phyloP scores from a whole-genome alignment of 1,284 basidiomycete genomes.

The Cutaneotrichosporon arboriforme region DNA sequence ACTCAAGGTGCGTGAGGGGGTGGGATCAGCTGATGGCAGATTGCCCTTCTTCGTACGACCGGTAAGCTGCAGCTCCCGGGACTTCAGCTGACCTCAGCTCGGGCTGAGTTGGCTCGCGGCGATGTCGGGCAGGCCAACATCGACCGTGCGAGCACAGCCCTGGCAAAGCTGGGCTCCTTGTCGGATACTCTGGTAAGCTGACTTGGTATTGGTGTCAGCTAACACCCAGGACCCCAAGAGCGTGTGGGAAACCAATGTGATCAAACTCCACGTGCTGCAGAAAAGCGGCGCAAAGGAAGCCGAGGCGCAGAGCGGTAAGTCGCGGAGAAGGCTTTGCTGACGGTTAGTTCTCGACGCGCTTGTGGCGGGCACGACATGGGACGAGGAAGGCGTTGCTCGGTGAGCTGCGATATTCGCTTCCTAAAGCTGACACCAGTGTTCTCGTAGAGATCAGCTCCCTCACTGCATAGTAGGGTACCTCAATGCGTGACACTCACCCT shows the following conservation, averaged over 20 bases:
- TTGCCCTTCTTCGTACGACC: constrained; percentile 1
- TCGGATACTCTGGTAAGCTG: constrained; percentile 3
- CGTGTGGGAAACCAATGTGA: constrained; percentile 6
- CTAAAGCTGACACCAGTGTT: background rate
- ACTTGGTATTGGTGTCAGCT: background rate
- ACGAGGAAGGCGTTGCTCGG: constrained; percentile 4
- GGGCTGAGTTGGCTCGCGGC: constrained; percentile 1
- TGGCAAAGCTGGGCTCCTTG: background rate
- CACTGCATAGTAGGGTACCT: background rate
- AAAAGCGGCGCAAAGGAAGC: constrained; percentile 6
- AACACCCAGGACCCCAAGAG: constrained; percentile 3
- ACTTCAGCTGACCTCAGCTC: constrained; percentile 1
- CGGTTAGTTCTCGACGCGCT: background rate
- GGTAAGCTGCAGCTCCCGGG: background rate
- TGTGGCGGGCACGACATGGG: background rate
- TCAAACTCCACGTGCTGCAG: constrained; percentile 7
- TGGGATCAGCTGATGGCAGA: background rate
- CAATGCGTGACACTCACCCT: background rate
- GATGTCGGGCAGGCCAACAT: background rate
- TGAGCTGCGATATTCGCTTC: background rate
- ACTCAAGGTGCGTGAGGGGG: background rate
- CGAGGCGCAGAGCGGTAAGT: background rate
- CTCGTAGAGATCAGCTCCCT: constrained; percentile 3
- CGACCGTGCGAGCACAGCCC: background rate
- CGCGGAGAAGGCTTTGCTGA: background rate